Evolutionary conservation across 2,329 filamentous ascomycete species (phyloP).

Genomic region (Akanthomyces lecanii): DNA sequence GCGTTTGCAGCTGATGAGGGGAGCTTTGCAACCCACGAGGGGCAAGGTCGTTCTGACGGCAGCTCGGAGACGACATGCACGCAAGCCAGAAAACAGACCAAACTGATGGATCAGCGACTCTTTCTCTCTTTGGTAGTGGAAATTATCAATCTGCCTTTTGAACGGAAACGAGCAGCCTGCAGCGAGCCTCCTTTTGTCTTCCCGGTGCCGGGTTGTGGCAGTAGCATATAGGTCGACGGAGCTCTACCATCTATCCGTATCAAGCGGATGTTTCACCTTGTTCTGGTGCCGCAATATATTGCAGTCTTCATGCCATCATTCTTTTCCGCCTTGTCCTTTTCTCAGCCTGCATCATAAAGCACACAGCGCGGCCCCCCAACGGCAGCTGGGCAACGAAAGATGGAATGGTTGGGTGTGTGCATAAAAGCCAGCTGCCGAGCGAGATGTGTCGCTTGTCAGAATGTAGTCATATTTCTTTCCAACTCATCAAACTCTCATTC

Average conservation of each 20-base stretch:
- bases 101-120: not conserved
- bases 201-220: not conserved
- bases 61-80: not conserved
- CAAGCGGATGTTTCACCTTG: not conserved
- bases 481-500: too few relatives aligned
- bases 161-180: not conserved
- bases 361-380: constrained; percentile 5
- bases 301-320: not conserved
- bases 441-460: not conserved
- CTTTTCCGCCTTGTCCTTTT: not conserved
- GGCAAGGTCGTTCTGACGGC: not conserved
- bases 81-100: not conserved
- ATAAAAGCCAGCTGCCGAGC: not conserved
- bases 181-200: not conserved
- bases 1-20: not conserved
- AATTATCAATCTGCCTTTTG: not conserved
- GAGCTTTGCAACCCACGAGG: not conserved
- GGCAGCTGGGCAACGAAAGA: not conserved
- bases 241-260: not conserved
- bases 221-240: not conserved
- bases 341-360: not conserved
- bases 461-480: not conserved
- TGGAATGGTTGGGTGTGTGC: constrained; percentile 9
- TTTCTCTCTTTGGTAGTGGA: not conserved
- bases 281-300: not conserved